Evolutionary conservation across 2,329 filamentous ascomycete genomes (phyloP).

Genomic region (Chalara sp.): DNA sequence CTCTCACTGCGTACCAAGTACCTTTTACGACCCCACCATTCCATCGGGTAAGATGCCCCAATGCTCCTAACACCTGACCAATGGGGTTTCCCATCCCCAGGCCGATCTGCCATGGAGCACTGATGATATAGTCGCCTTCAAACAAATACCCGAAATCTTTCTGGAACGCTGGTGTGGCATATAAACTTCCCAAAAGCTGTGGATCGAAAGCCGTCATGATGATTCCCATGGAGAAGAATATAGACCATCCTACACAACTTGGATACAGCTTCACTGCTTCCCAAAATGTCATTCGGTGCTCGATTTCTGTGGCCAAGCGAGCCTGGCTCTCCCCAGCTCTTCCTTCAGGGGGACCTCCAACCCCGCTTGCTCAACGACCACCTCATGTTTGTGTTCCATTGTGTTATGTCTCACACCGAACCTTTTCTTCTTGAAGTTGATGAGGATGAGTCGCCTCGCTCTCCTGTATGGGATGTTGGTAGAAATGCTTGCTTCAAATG

Average conservation of each 20-base stretch:
- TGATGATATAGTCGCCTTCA: slow-evolving; percentile 16
- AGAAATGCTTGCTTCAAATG: no score
- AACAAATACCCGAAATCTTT: slow-evolving; percentile 12
- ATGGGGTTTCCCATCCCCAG: slow-evolving; percentile 21
- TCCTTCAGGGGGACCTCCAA: no score
- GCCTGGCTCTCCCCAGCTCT: no score
- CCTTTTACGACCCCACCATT: slow-evolving; percentile 15
- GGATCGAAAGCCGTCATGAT: slow-evolving; percentile 22
- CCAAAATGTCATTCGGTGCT: slow-evolving; percentile 16
- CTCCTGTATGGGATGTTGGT: no score
- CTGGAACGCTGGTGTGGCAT: slow-evolving; percentile 20
- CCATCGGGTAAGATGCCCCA: slow-evolving; percentile 37
- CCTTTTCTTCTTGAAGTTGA: no score
- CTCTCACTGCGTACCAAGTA: background rate
- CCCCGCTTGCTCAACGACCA: no score
- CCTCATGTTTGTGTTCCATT: no score
- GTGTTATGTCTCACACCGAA: no score
- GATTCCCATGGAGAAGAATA: slow-evolving; percentile 19
- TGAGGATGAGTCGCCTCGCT: no score
- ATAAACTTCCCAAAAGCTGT: slow-evolving; percentile 17
- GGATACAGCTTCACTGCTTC: slow-evolving; percentile 17
- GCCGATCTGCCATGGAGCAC: slow-evolving; percentile 21
- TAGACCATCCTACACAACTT: slow-evolving; percentile 16
- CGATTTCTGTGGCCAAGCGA: background rate
- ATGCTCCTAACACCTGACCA: slow-evolving; percentile 29